Base-by-base conservation (phyloP, 192 early-diverging fungal genomes). In the Rhizophagus clarus region DNA sequence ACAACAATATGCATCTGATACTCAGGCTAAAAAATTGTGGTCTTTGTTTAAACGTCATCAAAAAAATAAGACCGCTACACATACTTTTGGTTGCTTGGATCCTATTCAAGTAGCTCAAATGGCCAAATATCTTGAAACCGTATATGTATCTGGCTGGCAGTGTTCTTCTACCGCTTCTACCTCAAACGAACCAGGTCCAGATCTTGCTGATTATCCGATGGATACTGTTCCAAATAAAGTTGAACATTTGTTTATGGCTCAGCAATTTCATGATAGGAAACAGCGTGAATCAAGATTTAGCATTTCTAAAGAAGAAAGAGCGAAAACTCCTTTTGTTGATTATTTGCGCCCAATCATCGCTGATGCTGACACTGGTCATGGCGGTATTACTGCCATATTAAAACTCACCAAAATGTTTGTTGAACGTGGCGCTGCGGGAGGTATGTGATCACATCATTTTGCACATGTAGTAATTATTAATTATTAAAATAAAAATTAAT, bases 141-240 rank as follows among this genome's bases (percentile, higher is more conserved):
- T 70, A 20, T 79, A 79, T 40, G 97, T 99, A 26, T 97, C 96
- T 14, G 96, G 97, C 24, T 98, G 97, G 97, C 97, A 99, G 84
- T 98, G 93, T 77, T 97, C 96, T 37, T 69, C 77, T 3, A 79
- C 77, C 3, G 77, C 45, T 97, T 97, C 96, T 75, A 97, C 96
- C 45, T 70, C 77, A 51, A 79, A 79, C 61, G 77, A 79, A 61
- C 77, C 77, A 9, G 77, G 77, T 2, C 96, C 96, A 11, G 97
- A 99, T 92, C 93, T 99, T 76, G 97, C 96, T 74, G 97, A 99
- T 88, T 99, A 97, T 87, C 97, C 96, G 74, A 97, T 97, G 96
- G 96, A 96, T 82, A 94, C 95, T 77, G 95, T 99, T 79, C 96
- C 97, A 71, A 98, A 98, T 88, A 98, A 99, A 89, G 97, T 99